Percentiles rank a stretch among this genome's conserved stretches.
Conservation (phyloP, 1,139 yeast species). For the Scheffersomyces quercinus region DNA sequence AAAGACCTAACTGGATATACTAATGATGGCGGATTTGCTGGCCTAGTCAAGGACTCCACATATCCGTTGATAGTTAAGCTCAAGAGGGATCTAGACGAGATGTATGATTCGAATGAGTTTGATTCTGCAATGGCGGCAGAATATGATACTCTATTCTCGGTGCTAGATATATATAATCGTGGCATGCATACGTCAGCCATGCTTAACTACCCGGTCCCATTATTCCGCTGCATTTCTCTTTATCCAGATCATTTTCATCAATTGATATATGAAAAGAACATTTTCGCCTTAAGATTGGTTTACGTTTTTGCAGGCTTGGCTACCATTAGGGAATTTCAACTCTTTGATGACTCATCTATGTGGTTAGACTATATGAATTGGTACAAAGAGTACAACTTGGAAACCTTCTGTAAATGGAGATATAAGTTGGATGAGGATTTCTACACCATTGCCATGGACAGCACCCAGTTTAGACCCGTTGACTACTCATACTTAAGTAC, state of each 20-base stretch:
- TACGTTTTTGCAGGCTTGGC: conserved; percentile 22
- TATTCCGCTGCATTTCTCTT: conserved; percentile 29
- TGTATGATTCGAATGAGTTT: conserved; percentile 6
- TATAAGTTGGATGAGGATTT: conserved; percentile 15
- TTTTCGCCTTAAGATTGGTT: conserved; percentile 26
- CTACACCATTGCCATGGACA: conserved; percentile 8
- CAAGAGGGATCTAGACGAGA: conserved; percentile 9
- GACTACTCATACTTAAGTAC: conserved; percentile 3
- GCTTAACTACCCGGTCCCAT: conserved; percentile 24
- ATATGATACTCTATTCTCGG: conserved; percentile 9
- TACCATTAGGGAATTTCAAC: conserved; percentile 21
- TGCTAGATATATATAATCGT: conserved; percentile 14
- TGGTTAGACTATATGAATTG: conserved; percentile 31
- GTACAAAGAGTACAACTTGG: conserved; percentile 19
- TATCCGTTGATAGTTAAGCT: conserved; percentile 21
- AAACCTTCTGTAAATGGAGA: conserved; percentile 14
- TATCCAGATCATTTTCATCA: conserved; percentile 17
- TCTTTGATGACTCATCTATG: conserved; percentile 18
- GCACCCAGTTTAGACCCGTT: conserved; percentile 4
- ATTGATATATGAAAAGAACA: conserved; percentile 20
- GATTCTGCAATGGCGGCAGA: conserved; percentile 8
- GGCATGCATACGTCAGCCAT: conserved; percentile 14
- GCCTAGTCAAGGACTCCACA: conserved; percentile 4
- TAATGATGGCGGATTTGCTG: conserved; percentile 2
- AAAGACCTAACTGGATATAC: conserved; percentile 7